These are phyloP conservation scores for Raffaelea albimanens DNA, from an alignment of 2,329 filamentous ascomycete species.

Conservation along the genomic window DNA sequence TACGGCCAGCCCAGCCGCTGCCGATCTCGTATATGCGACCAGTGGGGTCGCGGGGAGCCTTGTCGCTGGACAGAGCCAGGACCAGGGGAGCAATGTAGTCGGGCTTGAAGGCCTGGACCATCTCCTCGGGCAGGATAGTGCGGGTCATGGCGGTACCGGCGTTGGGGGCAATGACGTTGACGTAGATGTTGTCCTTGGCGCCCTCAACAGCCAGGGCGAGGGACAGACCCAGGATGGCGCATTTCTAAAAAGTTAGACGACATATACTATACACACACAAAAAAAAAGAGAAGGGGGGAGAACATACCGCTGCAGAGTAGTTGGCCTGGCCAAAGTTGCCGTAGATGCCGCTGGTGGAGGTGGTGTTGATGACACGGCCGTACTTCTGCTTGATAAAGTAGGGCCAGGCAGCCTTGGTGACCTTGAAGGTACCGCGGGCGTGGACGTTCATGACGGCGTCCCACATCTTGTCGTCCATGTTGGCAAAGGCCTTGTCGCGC, in stretches of 20 bases:
- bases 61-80: constrained; percentile 74
- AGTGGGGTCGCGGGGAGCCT: constrained; percentile 72
- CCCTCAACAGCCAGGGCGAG: constrained; percentile 88
- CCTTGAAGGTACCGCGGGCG: constrained; percentile 88
- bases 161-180: constrained; percentile 97
- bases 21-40: constrained; percentile 91
- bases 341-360: constrained; percentile 94
- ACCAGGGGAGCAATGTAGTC: constrained; percentile 96
- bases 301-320: constrained; percentile 76
- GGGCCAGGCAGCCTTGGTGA: constrained; percentile 95
- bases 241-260: constrained; percentile 53
- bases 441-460: constrained; percentile 88
- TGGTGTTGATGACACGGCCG: constrained; percentile 92
- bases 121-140: constrained; percentile 89
- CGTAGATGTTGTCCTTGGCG: constrained; percentile 92
- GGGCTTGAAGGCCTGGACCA: constrained; percentile 98
- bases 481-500: constrained; percentile 92
- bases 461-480: constrained; percentile 95
- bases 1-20: constrained; percentile 84
- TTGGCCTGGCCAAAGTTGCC: constrained; percentile 99
- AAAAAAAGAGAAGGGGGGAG: constrained; percentile 6
- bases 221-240: constrained; percentile 90
- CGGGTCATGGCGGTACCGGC: constrained; percentile 92
- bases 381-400: constrained; percentile 99
- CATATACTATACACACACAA: background rate